phyloP scores from a whole-genome alignment of 2,329 filamentous ascomycete genomes.

The Sporothrix curviconia region DNA sequence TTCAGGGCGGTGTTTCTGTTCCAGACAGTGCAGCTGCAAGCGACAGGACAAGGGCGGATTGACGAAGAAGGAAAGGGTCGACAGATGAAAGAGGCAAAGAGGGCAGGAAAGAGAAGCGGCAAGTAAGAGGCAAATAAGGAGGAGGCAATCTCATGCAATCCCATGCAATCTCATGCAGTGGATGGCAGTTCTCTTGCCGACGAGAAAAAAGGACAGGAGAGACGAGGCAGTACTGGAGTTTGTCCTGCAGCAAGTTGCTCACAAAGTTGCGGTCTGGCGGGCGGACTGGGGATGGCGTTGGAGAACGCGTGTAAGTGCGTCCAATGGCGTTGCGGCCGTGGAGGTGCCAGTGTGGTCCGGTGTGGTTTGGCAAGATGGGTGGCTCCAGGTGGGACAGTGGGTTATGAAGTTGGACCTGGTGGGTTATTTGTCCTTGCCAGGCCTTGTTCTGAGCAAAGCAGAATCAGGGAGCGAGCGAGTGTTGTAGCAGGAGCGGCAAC shows the following conservation, averaged over 20 bases:
- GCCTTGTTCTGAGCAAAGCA: too few species aligned
- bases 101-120: background rate
- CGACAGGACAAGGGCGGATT: background rate
- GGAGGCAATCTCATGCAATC: too few species aligned
- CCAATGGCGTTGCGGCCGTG: constrained; percentile 2
- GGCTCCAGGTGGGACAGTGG: background rate
- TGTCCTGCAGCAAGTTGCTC: background rate
- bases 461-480: constrained; percentile 1
- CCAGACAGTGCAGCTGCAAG: constrained; percentile 8
- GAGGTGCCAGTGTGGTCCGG: background rate
- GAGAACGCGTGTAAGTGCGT: constrained; percentile 11
- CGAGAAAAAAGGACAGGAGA: background rate
- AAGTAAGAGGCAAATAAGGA: background rate
- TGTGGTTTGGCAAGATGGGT: background rate
- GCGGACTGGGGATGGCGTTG: background rate
- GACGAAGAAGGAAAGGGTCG: background rate
- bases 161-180: constrained; percentile 1
- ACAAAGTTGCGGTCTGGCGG: constrained; percentile 10
- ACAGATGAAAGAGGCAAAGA: background rate
- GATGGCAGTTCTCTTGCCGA: background rate
- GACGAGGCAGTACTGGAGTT: too few species aligned
- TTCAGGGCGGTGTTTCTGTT: constrained; percentile 7
- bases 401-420: too few species aligned
- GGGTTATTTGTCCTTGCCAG: background rate
- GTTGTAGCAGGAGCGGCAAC: background rate